Base-by-base conservation (phyloP, 2,329 filamentous ascomycete genomes). In the Cryphonectria japonica region DNA sequence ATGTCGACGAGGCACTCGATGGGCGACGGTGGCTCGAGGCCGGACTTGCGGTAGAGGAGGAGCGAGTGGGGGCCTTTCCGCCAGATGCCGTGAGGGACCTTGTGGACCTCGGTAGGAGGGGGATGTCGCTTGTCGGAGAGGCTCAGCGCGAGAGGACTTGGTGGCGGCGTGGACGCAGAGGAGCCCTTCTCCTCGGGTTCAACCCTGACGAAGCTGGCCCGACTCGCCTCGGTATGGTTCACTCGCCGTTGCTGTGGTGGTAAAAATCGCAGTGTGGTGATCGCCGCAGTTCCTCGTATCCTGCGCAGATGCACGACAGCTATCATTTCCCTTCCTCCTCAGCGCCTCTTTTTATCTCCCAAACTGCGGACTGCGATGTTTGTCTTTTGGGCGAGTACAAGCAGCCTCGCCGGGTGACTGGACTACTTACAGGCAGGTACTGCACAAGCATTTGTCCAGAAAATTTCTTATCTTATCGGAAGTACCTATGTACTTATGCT, bases 381-480 rank as follows among this genome's bases (percentile, higher is more conserved):
- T 34, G 34, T 32, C 43, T 50, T 6, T 14, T 41, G 29, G 22
- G 39, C 11, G 43, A 32, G 54, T 8, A 59, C 2, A 16, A 7
- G n/a, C 11, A 26, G 19, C 29, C 63, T 65, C 41, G 43, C 63
- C 63, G 63, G 34, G 14, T 65, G 63, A 65, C 63, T 52, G 1
- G 26, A 64, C 16, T 14, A 14, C 19, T 2, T 39, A 13, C 37
- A 34, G 34, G 34, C 3, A 29, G 26, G 59, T 41, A 22, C 5
- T 19, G 16, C 9, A 8, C n/a, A 39, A n/a, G 34, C 39, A 8
- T 11, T 43, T 43, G 43, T 52, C 43, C 26, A 65, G 63, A 65
- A 65, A 65, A 65, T 50, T 65, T 65, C 63, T 65, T 65, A 65
- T 65, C 63, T 65, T 65, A 65, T 65, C 63, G 19, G 14, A 46